Base-by-base conservation (phyloP, 768 basidiomycete genomes). In the Daedaleopsis sinensis region DNA sequence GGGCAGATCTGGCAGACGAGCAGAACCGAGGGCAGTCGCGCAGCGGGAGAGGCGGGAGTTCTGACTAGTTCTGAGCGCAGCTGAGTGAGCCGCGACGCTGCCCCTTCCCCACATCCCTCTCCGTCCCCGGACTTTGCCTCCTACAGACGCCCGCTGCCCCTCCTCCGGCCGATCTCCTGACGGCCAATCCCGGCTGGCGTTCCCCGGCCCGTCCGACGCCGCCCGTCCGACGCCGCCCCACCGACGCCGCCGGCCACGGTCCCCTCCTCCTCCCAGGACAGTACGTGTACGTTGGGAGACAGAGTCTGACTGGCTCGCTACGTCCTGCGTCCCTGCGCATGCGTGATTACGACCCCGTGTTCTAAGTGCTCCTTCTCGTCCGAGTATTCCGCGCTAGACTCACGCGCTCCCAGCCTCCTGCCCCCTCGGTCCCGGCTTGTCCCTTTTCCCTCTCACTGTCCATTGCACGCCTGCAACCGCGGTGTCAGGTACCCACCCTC, bases 371-470 rank as follows among this genome's bases (percentile, higher is more conserved):
- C 47, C n/a, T 24, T 12, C 18, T 57, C 27, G 24, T 16, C 46
- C 42, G 21, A 39, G 12, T 42, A 15, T 42, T 16, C 23, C 21
- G 39, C 53, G 38, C 42, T n/a, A 37, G 18, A 18, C 8, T 35
- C 51, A 52, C 23, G 5, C 23, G 5, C 11, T 18, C 53, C 18
- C 19, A 57, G 37, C 47, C 43, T 42, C 18, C 51, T 42, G 19
- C 12, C 58, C 44, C n/a, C 37, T 61, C 59, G 60, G 60, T 38
- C 60, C 60, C 60, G 60, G 52, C 46, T 55, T 61, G 55, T 24
- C 19, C 44, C 27, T 39, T 42, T n/a, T 18, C 49, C 38, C 36
- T n/a, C 47, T 11, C n/a, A 8, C 6, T 12, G 21, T 46, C 53
- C 59, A 39, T 27, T 48, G 35, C 5, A 55, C 53, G 42, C 52